Base-by-base conservation (phyloP, 1,284 basidiomycete genomes). In the Lignosus rhinocerotis region DNA sequence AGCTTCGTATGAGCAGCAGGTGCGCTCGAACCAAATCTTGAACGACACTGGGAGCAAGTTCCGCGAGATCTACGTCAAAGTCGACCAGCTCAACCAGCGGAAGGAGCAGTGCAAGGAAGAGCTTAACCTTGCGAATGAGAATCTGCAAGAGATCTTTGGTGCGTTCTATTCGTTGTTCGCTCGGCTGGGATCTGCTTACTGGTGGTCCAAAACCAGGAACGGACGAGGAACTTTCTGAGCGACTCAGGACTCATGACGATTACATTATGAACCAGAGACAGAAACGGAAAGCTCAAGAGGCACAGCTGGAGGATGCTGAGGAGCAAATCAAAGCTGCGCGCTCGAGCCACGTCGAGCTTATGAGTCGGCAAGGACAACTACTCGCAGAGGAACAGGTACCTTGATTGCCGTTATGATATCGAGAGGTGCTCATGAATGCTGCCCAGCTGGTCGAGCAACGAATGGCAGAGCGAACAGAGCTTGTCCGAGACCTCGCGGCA, bases 21-120 rank as follows among this genome's bases (percentile, higher is more conserved):
- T 88, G 47, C 79, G 83, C 45, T 80, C 87, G 39, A 99, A 99
- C 72, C 80, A 87, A 59, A 84, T 86, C 48, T 93, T 96, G 70
- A 90, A 93, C 68, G 89, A 96, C 55, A 83, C 88, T 48, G 90
- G 93, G 1, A 86, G 86, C 16, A 89, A 90, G 66, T 98, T 98
- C 72, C 85, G 90, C 39, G 88, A 94, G 70, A 84, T 92, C 48
- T 94, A 94, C 68, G 76, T 88, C 51, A 85, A 86, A 60, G 85
- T 90, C 17, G 86, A 92, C 59, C 81, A 80, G 48, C 74, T 95
- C 50, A 80, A 90, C 56, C 79, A 86, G 59, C 82, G 83, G 67
- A 90, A 88, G 69, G 66, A 74, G n/a, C 76, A 78, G 17, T 76
- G 80, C 60, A 72, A 82, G 61, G 69, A 76, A 59, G 79, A 91